Conservation (phyloP, 495 filamentous ascomycete genomes). For the Penicillium tannophilum region DNA sequence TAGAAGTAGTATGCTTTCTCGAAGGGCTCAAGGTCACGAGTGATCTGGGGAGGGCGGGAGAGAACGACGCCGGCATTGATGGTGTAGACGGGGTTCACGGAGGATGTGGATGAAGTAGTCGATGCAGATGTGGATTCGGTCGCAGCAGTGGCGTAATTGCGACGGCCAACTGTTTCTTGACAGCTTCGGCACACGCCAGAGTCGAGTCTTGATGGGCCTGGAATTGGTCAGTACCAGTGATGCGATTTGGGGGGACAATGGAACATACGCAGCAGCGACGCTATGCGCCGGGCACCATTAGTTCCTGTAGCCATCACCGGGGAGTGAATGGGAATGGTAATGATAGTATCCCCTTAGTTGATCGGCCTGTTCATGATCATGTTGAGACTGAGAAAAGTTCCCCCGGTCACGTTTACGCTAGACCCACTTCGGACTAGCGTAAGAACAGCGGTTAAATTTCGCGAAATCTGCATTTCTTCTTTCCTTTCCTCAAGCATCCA, state of each 20-base stretch:
- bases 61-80: slow-evolving; percentile 83
- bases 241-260: slow-evolving; percentile 10
- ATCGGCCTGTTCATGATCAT: slow-evolving; percentile 5
- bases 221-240: slow-evolving; percentile 9
- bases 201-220: slow-evolving; percentile 48
- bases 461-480: slow-evolving; percentile 19
- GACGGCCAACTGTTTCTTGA: slow-evolving; percentile 49
- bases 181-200: slow-evolving; percentile 54
- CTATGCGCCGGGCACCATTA: slow-evolving; percentile 49
- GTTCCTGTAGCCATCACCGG: slow-evolving; percentile 46
- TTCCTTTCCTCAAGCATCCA: slow-evolving; percentile 48
- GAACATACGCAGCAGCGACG: slow-evolving; percentile 42
- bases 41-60: slow-evolving; percentile 84
- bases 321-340: slow-evolving; percentile 14
- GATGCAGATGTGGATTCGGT: slow-evolving; percentile 32
- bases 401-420: slow-evolving; percentile 37
- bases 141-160: slow-evolving; percentile 48
- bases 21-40: slow-evolving; percentile 79
- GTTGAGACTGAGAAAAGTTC: slow-evolving; percentile 46
- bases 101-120: slow-evolving; percentile 31
- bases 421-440: slow-evolving; percentile 25
- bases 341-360: slow-evolving; percentile 10
- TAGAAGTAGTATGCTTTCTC: slow-evolving; percentile 95
- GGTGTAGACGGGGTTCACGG: slow-evolving; percentile 55
- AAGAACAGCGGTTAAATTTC: slow-evolving; percentile 20